Percentiles rank a stretch among this genome's conserved stretches.
Evolutionary conservation across 345 rosid genomes (phyloP).

Genomic region (Pugionium dolabratum): DNA sequence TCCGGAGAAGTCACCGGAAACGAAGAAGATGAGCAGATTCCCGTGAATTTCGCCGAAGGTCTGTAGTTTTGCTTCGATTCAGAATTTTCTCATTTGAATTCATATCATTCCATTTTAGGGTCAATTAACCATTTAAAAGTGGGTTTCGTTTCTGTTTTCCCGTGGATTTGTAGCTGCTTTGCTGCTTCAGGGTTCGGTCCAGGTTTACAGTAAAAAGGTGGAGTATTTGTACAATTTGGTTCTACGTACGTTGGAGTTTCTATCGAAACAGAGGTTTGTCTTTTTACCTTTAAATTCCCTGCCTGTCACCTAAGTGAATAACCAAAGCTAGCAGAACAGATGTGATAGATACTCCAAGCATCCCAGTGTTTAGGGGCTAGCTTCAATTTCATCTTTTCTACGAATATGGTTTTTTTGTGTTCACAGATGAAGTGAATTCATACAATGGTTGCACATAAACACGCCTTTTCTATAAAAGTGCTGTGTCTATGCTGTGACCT

Average conservation of each 20-base stretch:
- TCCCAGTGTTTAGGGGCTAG: constrained; percentile 20
- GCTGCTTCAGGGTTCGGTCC: constrained; percentile 96
- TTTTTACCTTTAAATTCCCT: background rate
- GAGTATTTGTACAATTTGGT: constrained; percentile 93
- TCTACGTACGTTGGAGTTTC: constrained; percentile 89
- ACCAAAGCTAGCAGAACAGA: background rate
- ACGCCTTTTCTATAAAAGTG: background rate
- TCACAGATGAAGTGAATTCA: constrained; percentile 16
- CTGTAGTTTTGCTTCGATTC: constrained; percentile 30
- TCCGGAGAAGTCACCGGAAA: constrained; percentile 68
- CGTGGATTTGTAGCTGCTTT: constrained; percentile 77
- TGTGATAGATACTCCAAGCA: constrained; percentile 5
- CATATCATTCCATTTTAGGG: background rate
- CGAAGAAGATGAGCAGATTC: constrained; percentile 45
- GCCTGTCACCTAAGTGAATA: background rate
- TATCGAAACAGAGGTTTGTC: constrained; percentile 73
- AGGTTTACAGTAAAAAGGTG: constrained; percentile 95
- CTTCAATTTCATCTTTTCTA: constrained; percentile 25
- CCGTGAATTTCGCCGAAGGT: constrained; percentile 95
- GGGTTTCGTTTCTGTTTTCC: constrained; percentile 11
- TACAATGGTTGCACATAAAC: constrained; percentile 4
- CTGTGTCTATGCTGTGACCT: constrained; percentile 21
- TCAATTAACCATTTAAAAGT: background rate
- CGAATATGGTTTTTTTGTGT: constrained; percentile 27
- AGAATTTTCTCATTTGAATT: background rate